Evolutionary conservation across 306 rosid species (phyloP).

Genomic region (Gynostemma pentaphyllum): DNA sequence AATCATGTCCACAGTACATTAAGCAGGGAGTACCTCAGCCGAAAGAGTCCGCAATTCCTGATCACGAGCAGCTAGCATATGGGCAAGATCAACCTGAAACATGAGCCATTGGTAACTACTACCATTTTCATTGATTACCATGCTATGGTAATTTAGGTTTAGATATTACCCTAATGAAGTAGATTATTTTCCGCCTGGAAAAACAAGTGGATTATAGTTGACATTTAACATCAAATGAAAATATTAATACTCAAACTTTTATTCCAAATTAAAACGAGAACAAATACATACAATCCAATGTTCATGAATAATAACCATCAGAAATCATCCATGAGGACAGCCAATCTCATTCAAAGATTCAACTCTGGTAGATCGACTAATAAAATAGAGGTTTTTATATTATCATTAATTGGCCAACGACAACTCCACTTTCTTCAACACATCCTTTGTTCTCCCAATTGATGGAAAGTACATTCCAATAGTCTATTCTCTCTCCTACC

Average conservation of each 20-base stretch:
- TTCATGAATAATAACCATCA: not conserved
- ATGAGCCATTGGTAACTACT: conserved; percentile 9
- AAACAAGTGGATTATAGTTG: not conserved
- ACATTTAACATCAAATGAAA: not conserved
- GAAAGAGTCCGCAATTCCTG: conserved; percentile 90
- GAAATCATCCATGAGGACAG: not conserved
- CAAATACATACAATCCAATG: not conserved
- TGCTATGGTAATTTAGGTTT: not conserved
- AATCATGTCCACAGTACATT: not conserved
- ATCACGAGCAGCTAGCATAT: conserved; percentile 91
- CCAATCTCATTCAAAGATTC: not conserved
- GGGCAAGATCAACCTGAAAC: conserved; percentile 99
- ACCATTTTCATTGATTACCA: not conserved
- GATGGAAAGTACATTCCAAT: not conserved
- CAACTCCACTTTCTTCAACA: not conserved
- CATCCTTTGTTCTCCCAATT: not conserved
- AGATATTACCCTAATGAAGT: not conserved
- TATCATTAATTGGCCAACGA: not conserved
- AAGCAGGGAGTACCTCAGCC: conserved; percentile 63
- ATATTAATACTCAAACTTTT: not conserved
- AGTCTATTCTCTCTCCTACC: not conserved
- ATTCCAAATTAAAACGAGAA: not conserved
- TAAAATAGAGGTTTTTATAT: not conserved
- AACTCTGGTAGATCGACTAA: not conserved
- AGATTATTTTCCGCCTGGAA: no score